Evolutionary conservation across 352 stramenopile genomes (phyloP).

Genomic region (Pythium brachiatum): DNA sequence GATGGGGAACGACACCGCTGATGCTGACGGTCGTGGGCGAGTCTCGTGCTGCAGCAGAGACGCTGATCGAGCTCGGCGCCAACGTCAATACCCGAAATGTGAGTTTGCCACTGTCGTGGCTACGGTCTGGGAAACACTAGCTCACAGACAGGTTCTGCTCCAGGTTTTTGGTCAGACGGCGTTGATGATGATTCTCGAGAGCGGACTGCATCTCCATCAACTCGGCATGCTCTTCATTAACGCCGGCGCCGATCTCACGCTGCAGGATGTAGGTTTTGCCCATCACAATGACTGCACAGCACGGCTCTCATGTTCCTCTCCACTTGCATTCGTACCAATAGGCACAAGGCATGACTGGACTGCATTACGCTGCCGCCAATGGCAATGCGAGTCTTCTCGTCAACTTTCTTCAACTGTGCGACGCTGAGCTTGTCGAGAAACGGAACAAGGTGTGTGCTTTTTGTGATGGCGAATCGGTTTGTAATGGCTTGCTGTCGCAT

Average conservation of each 20-base stretch:
- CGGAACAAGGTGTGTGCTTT: constrained; percentile 49
- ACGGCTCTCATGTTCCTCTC: not conserved
- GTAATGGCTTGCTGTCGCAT: constrained; percentile 4
- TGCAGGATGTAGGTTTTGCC: constrained; percentile 52
- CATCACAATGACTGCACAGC: not conserved
- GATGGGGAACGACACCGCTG: constrained; percentile 72
- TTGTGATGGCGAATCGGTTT: no score
- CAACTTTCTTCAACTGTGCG: constrained; percentile 64
- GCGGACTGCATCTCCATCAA: constrained; percentile 53
- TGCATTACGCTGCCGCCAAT: constrained; percentile 61
- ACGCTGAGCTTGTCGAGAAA: constrained; percentile 51
- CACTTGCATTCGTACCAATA: constrained; percentile 15
- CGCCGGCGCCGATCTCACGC: constrained; percentile 46
- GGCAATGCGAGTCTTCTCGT: constrained; percentile 60
- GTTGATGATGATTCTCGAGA: constrained; percentile 68
- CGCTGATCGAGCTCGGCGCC: constrained; percentile 70
- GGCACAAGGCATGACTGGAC: constrained; percentile 66
- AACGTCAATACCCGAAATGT: constrained; percentile 72
- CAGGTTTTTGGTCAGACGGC: constrained; percentile 76
- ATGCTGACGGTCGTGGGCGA: constrained; percentile 80
- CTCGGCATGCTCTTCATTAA: constrained; percentile 78
- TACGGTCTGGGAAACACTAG: not conserved
- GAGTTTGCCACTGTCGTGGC: not conserved
- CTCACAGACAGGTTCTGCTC: not conserved
- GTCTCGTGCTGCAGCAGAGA: constrained; percentile 49